phyloP scores from a whole-genome alignment of 148 eudicot species.

The Polygonum maritimum region DNA sequence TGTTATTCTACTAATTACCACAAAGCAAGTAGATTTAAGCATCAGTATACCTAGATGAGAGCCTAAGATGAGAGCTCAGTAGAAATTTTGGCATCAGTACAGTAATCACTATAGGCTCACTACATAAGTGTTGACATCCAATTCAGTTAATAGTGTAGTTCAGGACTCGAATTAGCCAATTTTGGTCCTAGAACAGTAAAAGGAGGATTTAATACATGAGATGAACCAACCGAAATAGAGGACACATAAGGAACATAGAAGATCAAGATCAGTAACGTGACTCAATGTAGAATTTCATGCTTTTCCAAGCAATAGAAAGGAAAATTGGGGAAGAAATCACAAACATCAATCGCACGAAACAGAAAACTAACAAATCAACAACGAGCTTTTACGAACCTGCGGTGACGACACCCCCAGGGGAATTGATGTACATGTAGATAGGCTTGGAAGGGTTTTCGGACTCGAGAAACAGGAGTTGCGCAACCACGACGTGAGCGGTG shows the following conservation, averaged over 20 bases:
- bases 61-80: background rate
- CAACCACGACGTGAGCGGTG: slow-evolving; percentile 90
- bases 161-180: background rate
- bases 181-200: background rate
- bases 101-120: background rate
- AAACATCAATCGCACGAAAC: background rate
- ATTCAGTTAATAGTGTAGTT: background rate
- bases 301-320: too few species aligned
- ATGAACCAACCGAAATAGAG: background rate
- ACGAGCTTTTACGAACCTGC: slow-evolving; percentile 41
- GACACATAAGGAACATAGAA: background rate
- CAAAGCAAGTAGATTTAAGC: background rate
- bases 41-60: background rate
- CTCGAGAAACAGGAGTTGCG: slow-evolving; percentile 87
- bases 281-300: background rate
- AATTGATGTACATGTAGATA: slow-evolving; percentile 83
- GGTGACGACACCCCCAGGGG: slow-evolving; percentile 98
- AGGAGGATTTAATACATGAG: background rate
- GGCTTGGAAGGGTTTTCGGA: slow-evolving; percentile 96
- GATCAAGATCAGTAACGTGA: background rate
- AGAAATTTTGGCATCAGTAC: background rate
- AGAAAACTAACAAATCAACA: background rate
- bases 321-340: background rate
- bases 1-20: background rate
- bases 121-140: background rate